Conservation (phyloP, 2,329 filamentous ascomycete species). For the Hypoxylon sp. region DNA sequence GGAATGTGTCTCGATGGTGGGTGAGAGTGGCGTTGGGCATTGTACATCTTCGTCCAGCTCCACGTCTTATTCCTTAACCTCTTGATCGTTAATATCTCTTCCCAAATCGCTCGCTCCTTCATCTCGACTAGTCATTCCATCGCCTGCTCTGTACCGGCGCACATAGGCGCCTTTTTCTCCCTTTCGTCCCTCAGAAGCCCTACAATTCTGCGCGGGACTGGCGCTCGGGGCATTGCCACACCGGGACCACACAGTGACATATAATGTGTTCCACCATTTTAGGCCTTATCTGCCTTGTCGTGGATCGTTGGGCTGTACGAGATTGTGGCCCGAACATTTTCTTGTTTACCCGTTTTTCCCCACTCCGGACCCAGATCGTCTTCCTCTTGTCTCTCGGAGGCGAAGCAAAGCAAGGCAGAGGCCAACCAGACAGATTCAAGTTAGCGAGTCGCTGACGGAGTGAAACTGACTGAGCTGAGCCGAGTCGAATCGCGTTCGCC, state of each 20-base stretch:
- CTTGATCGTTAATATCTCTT: slow-evolving; percentile 1
- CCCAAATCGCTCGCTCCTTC: no score
- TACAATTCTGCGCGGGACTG: slow-evolving; percentile 13
- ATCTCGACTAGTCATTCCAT: no score
- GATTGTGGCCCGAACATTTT: slow-evolving; percentile 36
- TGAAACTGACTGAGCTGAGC: slow-evolving; percentile 14
- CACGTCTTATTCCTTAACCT: neutral
- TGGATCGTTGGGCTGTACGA: slow-evolving; percentile 33
- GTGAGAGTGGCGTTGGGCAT: slow-evolving; percentile 16
- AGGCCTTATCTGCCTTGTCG: slow-evolving; percentile 28
- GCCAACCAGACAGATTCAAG: slow-evolving; percentile 10
- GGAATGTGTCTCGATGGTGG: slow-evolving; percentile 26
- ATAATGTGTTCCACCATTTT: slow-evolving; percentile 24
- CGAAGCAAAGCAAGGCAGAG: slow-evolving; percentile 12
- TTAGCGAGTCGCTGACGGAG: slow-evolving; percentile 15
- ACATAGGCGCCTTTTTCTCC: no score
- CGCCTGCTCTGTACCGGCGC: no score
- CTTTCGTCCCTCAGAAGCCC: neutral
- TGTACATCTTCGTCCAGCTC: slow-evolving; percentile 5
- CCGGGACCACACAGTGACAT: slow-evolving; percentile 20
- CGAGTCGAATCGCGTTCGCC: slow-evolving; percentile 9
- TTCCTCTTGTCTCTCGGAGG: slow-evolving; percentile 10
- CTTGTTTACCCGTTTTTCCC: slow-evolving; percentile 37
- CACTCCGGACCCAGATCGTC: slow-evolving; percentile 24
- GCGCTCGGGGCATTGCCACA: slow-evolving; percentile 29